Base-by-base conservation (phyloP, 1,139 yeast species). In the Pichia sp. region DNA sequence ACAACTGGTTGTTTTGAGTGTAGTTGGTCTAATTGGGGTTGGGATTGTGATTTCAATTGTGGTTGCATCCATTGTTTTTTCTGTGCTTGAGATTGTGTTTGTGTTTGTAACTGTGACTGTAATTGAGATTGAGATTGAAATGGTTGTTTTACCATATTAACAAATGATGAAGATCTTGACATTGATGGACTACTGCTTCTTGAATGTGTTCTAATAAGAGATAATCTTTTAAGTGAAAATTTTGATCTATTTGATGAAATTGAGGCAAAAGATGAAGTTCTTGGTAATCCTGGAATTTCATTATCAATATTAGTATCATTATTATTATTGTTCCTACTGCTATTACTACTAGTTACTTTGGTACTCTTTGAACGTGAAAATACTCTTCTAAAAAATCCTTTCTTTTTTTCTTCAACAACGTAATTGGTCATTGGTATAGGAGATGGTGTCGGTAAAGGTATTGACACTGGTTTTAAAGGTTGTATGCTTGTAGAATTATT, bases 301-400 rank as follows among this genome's bases (percentile, higher is more conserved):
- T 18, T 18, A 18, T 18, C 18, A 34, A 47, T n/a, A 32, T 18
- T 25, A 11, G 34, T 7, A 7, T 39, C 27, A 18, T 18, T 9
- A 9, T 18, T 18, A 37, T 28, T 8, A 34, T 28, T 33, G 33
- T 9, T 11, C 18, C 5, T 34, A 26, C 2, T 18, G 26, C 1
- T 34, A 8, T 3, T 25, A 4, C 3, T 18, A 5, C 18, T 34
- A 2, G 36, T 7, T 18, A 28, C 4, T 10, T 30, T 41, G 9
- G n/a, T 28, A 7, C 41, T 36, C 18, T 43, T 46, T 3, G 51
- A 48, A 33, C 43, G 39, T 29, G 51, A 45, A 37, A 48, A 48
- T 7, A 48, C 29, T 4, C 43, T 29, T 39, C 31, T 48, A 26
- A 48, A 43, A 31, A 48, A 48, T 5, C 51, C 49, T 29, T 36